Evolutionary conservation across 2,329 filamentous ascomycete genomes (phyloP).

Genomic region (Lachnellula subtilissima): DNA sequence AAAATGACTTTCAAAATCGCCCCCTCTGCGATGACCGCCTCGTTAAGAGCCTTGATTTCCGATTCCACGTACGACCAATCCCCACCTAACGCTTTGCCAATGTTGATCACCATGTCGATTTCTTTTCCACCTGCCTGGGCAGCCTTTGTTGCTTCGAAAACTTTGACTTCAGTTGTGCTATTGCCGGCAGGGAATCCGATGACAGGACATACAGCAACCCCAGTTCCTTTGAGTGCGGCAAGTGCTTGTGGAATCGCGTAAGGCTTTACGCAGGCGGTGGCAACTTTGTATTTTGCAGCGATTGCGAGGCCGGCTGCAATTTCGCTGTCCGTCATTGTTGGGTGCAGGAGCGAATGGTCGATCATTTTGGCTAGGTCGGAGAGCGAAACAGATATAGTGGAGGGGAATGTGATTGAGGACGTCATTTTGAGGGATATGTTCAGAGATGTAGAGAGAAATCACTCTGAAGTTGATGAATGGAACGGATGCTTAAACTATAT

Average conservation of each 20-base stretch:
- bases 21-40: constrained; percentile 39
- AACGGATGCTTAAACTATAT: too few relatives aligned
- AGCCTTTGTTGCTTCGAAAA: constrained; percentile 47
- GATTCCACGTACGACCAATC: constrained; percentile 52
- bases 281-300: constrained; percentile 44
- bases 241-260: constrained; percentile 48
- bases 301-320: constrained; percentile 46
- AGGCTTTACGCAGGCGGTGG: constrained; percentile 55
- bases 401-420: not conserved
- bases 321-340: constrained; percentile 54
- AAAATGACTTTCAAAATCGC: constrained; percentile 57
- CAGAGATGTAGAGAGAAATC: too few relatives aligned
- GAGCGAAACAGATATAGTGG: constrained; percentile 38
- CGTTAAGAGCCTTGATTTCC: constrained; percentile 49
- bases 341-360: constrained; percentile 59
- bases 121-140: constrained; percentile 45
- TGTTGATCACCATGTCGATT: constrained; percentile 58
- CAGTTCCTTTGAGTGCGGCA: constrained; percentile 41
- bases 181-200: constrained; percentile 59
- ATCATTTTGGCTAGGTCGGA: constrained; percentile 49
- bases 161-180: constrained; percentile 49
- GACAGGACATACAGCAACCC: constrained; percentile 51
- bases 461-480: too few relatives aligned
- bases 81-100: constrained; percentile 51
- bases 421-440: too few relatives aligned